Evolutionary conservation across 208 protist genomes (phyloP).

Genomic region (Strigomonas galati): DNA sequence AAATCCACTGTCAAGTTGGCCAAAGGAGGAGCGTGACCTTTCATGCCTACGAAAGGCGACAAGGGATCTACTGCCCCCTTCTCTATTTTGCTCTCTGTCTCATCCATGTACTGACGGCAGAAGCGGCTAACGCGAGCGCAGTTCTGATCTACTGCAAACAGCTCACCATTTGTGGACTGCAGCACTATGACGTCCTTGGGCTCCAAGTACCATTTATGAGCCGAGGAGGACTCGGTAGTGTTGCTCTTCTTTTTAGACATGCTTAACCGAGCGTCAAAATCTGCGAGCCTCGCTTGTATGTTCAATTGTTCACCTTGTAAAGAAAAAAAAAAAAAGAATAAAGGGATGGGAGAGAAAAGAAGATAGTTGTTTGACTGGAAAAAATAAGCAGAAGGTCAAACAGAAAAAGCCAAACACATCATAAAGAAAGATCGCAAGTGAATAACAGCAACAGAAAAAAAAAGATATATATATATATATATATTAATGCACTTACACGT

Average conservation of each 20-base stretch:
- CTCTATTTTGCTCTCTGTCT: not conserved
- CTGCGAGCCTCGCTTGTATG: not conserved
- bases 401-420: too few relatives aligned
- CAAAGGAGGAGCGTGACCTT: too few relatives aligned
- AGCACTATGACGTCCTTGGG: slow-evolving; percentile 48
- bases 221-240: slow-evolving; percentile 12
- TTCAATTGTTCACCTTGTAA: not conserved
- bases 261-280: not conserved
- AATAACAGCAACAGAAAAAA: too few relatives aligned
- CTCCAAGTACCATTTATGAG: slow-evolving; percentile 19
- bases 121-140: slow-evolving; percentile 52
- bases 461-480: too few relatives aligned
- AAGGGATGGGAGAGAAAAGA: not conserved
- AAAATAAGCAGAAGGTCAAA: not conserved
- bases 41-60: too few relatives aligned
- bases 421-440: too few relatives aligned
- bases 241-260: slow-evolving; percentile 15
- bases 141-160: slow-evolving; percentile 62
- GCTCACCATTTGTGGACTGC: slow-evolving; percentile 46
- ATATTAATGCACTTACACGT: too few relatives aligned
- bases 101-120: slow-evolving; percentile 26
- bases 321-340: slow-evolving; percentile 1
- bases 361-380: not conserved
- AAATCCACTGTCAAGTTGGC: not conserved
- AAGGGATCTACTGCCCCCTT: not conserved